Percentiles rank a stretch among this genome's conserved stretches.
These are phyloP conservation scores for Suhomyces kunorum DNA, from an alignment of 1,139 yeast genomes.

Conservation along the genomic window DNA sequence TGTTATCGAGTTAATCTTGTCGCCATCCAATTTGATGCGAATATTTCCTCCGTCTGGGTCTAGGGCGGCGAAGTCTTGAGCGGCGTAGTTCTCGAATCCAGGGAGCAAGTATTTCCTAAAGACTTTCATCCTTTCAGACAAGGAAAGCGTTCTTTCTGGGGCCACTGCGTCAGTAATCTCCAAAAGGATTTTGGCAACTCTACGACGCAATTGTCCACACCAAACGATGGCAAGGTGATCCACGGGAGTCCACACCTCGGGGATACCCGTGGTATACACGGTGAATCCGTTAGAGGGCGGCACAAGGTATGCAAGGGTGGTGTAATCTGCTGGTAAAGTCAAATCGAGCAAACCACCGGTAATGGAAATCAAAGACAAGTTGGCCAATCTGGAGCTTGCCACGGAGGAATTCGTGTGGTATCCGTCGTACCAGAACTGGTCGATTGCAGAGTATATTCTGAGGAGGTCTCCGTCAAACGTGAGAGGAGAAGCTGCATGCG, in stretches of 20 bases:
- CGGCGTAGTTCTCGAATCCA: constrained; percentile 53
- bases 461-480: constrained; percentile 90
- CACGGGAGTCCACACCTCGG: constrained; percentile 90
- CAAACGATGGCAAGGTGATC: constrained; percentile 97
- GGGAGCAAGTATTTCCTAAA: constrained; percentile 55
- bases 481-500: constrained; percentile 93
- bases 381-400: constrained; percentile 42
- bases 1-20: constrained; percentile 24
- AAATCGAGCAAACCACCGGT: constrained; percentile 89
- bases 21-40: constrained; percentile 33
- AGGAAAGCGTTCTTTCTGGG: constrained; percentile 48
- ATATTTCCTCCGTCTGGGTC: constrained; percentile 7
- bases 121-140: constrained; percentile 57
- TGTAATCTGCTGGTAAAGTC: constrained; percentile 90
- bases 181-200: constrained; percentile 59
- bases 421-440: constrained; percentile 78
- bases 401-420: constrained; percentile 21
- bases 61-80: constrained; percentile 24
- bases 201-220: constrained; percentile 85
- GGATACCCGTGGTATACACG: constrained; percentile 82
- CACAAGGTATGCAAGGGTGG: constrained; percentile 69
- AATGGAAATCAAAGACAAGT: constrained; percentile 68
- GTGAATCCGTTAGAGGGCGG: constrained; percentile 81
- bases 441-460: constrained; percentile 70
- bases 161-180: constrained; percentile 54